A percentile compares a stretch with the other conserved stretches of the same genome.
phyloP scores from a whole-genome alignment of 345 rosid species.

The Arabidopsis arenosa region DNA sequence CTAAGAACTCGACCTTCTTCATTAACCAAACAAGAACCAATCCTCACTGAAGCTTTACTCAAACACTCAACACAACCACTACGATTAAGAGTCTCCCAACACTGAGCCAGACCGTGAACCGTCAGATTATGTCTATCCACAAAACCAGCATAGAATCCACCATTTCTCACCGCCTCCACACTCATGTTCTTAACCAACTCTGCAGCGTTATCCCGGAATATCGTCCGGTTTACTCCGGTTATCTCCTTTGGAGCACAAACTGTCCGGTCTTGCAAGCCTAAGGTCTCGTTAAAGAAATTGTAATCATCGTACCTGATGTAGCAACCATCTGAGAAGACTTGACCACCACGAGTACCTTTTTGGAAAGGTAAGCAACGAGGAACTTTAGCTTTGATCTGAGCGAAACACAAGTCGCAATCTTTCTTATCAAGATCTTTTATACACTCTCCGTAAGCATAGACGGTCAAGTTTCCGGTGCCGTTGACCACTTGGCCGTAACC shows the following conservation, averaged over 20 bases:
- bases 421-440: slow-evolving; percentile 67
- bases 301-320: slow-evolving; percentile 77
- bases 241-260: slow-evolving; percentile 53
- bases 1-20: slow-evolving; percentile 75
- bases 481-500: slow-evolving; percentile 53
- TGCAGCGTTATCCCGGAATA: slow-evolving; percentile 53
- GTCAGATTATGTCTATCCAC: slow-evolving; percentile 57
- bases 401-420: slow-evolving; percentile 82
- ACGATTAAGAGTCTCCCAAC: slow-evolving; percentile 65
- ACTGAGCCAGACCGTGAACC: slow-evolving; percentile 90
- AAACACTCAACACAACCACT: slow-evolving; percentile 65
- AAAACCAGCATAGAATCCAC: slow-evolving; percentile 68
- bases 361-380: slow-evolving; percentile 75
- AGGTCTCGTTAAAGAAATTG: slow-evolving; percentile 65
- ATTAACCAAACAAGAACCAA: slow-evolving; percentile 57
- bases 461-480: slow-evolving; percentile 56
- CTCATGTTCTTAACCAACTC: slow-evolving; percentile 67
- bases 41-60: slow-evolving; percentile 47
- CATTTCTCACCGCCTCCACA: slow-evolving; percentile 52
- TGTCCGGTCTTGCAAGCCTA: slow-evolving; percentile 47
- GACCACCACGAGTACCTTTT: slow-evolving; percentile 71
- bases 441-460: slow-evolving; percentile 83
- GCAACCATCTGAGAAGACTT: slow-evolving; percentile 74
- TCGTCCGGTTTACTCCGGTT: slow-evolving; percentile 58
- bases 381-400: slow-evolving; percentile 77